Evolutionary conservation across 2,329 filamentous ascomycete species (phyloP).

Genomic region (Pseudocercospora cruenta): DNA sequence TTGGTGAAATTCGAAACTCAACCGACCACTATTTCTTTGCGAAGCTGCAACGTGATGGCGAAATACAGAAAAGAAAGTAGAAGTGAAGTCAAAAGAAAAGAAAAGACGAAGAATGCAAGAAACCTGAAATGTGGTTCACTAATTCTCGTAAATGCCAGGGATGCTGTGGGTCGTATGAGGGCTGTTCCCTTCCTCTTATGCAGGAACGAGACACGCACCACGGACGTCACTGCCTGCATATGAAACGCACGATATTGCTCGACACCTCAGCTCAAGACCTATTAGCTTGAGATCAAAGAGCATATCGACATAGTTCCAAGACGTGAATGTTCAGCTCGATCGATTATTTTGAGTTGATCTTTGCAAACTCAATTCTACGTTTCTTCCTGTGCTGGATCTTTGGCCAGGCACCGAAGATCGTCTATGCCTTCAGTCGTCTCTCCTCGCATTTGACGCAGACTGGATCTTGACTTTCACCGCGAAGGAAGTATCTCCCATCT

Average conservation of each 20-base stretch:
- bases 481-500: constrained; percentile 66
- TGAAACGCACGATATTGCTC: background rate
- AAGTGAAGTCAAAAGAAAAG: background rate
- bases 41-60: too few species aligned
- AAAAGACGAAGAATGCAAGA: background rate
- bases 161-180: constrained; percentile 1
- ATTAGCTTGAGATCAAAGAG: too few species aligned
- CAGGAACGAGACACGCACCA: background rate
- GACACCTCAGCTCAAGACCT: too few species aligned
- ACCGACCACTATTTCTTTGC: too few species aligned
- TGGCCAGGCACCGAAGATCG: background rate
- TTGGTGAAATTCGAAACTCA: too few species aligned
- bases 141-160: background rate
- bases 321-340: background rate
- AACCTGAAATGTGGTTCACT: background rate
- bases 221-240: background rate
- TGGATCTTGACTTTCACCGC: constrained; percentile 61
- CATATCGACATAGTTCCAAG: background rate
- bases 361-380: background rate
- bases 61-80: background rate
- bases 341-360: background rate
- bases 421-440: constrained; percentile 60
- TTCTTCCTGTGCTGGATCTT: background rate
- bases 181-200: background rate
- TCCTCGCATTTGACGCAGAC: constrained; percentile 67